phyloP scores from a whole-genome alignment of 805 yeast species.

The Wickerhamomyces bovis region DNA sequence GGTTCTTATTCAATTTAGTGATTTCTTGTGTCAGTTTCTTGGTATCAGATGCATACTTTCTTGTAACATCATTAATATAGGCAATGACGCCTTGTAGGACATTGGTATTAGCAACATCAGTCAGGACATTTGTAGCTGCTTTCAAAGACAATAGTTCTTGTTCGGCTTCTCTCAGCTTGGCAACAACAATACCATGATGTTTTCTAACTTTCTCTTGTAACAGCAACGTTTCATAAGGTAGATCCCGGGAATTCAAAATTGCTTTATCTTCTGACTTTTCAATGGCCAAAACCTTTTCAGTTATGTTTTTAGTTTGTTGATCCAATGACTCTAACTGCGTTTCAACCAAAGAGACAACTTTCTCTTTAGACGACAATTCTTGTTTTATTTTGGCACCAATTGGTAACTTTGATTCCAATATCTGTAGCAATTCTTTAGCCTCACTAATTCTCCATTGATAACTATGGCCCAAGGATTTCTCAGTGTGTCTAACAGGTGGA shows the following conservation, averaged over 20 bases:
- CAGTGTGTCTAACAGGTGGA: conserved; percentile 23
- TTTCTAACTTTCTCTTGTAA: conserved; percentile 17
- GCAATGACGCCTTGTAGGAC: conserved; percentile 12
- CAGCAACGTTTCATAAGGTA: conserved; percentile 15
- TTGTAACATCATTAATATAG: conserved; percentile 12
- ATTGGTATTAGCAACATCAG: conserved; percentile 10
- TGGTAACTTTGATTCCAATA: conserved; percentile 3
- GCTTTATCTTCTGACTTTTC: conserved; percentile 6
- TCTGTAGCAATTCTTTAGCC: conserved; percentile 8
- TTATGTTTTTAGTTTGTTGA: conserved; percentile 5
- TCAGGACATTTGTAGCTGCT: conserved; percentile 10
- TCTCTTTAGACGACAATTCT: conserved; percentile 1
- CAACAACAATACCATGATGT: conserved; percentile 2
- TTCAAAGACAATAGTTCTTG: conserved; percentile 15
- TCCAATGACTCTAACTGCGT: conserved; percentile 1
- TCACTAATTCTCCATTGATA: conserved; percentile 36
- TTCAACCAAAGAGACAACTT: background rate
- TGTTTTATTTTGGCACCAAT: background rate
- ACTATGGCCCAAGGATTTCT: conserved; percentile 21
- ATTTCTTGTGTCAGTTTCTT: conserved; percentile 15
- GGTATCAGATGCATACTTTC: conserved; percentile 15
- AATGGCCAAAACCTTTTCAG: conserved; percentile 6
- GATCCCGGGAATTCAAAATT: conserved; percentile 10
- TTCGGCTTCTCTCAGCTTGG: conserved; percentile 15
- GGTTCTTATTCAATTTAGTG: conserved; percentile 16